Conservation (phyloP, 2,329 filamentous ascomycete genomes). For the Daldinia eschscholtzii region DNA sequence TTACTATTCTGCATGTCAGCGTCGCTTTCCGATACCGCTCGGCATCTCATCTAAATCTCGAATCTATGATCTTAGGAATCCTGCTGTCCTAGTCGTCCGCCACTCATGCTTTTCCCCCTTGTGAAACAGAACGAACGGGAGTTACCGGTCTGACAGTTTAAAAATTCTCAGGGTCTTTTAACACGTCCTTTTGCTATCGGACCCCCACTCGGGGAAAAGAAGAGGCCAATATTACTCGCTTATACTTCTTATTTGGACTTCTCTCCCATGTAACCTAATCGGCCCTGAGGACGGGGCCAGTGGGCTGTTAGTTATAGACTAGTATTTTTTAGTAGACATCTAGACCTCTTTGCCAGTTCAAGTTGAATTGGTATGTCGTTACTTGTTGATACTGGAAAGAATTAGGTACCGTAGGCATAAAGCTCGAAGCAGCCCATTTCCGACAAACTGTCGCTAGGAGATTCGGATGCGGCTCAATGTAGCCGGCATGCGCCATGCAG, state of each 20-base stretch:
- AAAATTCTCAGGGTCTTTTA: not conserved
- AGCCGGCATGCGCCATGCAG: slow-evolving; percentile 26
- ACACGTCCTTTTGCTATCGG: not conserved
- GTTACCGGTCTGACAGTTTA: slow-evolving; percentile 9
- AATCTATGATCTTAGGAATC: not conserved
- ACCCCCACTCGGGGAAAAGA: slow-evolving; percentile 10
- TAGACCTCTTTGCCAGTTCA: slow-evolving; percentile 13
- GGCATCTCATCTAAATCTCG: slow-evolving; percentile 29
- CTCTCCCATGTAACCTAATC: slow-evolving; percentile 1
- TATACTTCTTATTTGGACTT: slow-evolving; percentile 1
- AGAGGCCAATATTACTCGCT: not conserved
- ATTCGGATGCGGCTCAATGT: slow-evolving; percentile 40
- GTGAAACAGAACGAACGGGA: slow-evolving; percentile 11
- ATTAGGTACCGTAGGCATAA: slow-evolving; percentile 1
- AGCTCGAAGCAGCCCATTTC: slow-evolving; percentile 9
- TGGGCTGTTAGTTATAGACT: slow-evolving; percentile 7
- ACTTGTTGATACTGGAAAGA: not conserved
- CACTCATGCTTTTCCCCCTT: not conserved
- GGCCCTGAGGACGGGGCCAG: slow-evolving; percentile 1
- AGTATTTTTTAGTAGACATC: slow-evolving; percentile 16
- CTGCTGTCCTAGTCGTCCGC: not conserved
- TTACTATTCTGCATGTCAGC: slow-evolving; percentile 30
- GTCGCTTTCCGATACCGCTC: slow-evolving; percentile 41
- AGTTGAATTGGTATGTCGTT: slow-evolving; percentile 4
- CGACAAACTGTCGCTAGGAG: slow-evolving; percentile 9